These are phyloP conservation scores for Ambrosiella beaveri DNA, from an alignment of 2,329 filamentous ascomycete species.

Conservation along the genomic window DNA sequence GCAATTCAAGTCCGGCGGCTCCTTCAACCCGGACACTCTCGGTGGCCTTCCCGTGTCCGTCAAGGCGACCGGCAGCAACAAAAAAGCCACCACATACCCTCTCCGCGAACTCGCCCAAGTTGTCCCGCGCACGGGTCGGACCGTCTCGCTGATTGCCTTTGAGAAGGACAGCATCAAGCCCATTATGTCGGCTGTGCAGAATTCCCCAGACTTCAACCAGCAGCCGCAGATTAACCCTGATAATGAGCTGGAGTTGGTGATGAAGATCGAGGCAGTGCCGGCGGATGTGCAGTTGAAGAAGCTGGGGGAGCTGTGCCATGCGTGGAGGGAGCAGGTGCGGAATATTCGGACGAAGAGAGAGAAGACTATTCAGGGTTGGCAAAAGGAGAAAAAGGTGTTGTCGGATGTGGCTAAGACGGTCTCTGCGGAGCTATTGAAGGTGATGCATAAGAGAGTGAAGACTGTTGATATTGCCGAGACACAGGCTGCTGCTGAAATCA, in stretches of 20 bases:
- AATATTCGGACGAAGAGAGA: slow-evolving; percentile 30
- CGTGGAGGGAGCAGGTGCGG: slow-evolving; percentile 34
- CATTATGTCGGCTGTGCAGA: slow-evolving; percentile 38
- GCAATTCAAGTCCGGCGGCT: slow-evolving; percentile 29
- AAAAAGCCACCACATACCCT: slow-evolving; percentile 21
- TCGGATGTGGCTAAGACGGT: slow-evolving; percentile 33
- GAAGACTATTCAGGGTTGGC: slow-evolving; percentile 33
- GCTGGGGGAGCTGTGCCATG: slow-evolving; percentile 29
- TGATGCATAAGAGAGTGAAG: slow-evolving; percentile 36
- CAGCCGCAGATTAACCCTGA: slow-evolving; percentile 40
- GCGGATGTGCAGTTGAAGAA: slow-evolving; percentile 29
- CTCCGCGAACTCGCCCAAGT: slow-evolving; percentile 39
- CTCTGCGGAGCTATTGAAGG: slow-evolving; percentile 29
- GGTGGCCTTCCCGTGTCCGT: slow-evolving; percentile 27
- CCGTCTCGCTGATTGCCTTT: slow-evolving; percentile 26
- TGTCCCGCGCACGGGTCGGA: slow-evolving; percentile 28
- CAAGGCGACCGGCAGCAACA: slow-evolving; percentile 13
- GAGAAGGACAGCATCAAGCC: slow-evolving; percentile 31
- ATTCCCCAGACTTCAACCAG: slow-evolving; percentile 38
- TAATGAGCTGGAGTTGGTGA: slow-evolving; percentile 40
- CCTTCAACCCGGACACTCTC: slow-evolving; percentile 34
- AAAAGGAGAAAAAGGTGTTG: slow-evolving; percentile 25
- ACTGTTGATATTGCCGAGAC: slow-evolving; percentile 34
- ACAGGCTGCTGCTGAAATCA: slow-evolving; percentile 26
- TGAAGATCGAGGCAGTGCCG: slow-evolving; percentile 35